Evolutionary conservation across 2,329 filamentous ascomycete genomes (phyloP), one percentile per base, ranked within the genome.

Genomic region (Botrytis pseudocinerea): DNA sequence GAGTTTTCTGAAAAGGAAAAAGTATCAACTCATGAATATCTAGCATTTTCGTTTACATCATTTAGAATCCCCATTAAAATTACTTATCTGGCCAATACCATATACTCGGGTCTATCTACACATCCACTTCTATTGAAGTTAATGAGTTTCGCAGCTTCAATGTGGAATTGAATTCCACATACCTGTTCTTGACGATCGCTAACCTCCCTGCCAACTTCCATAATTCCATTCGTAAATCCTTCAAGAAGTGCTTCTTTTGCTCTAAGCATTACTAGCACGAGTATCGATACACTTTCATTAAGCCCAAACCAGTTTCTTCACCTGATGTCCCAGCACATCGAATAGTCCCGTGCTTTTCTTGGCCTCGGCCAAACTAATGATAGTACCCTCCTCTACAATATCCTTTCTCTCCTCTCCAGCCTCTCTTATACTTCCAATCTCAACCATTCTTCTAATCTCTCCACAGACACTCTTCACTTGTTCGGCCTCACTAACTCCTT

Each of bases 291-390:
- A 28, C 25, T 35, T 35, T 16, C 22, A 57, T 74, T 69, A 80
- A n/a, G 80, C 80, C 96, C 96, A 98, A 20, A 99, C 94, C 81
- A 98, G 83, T 85, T 93, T 97, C 88, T 97, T 98, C 78, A 98
- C 87, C 74, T 92, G 92, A 84, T 98, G 94, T 2, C 94, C 93
- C 79, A 97, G 83, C 81, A 95, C 91, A 82, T 98, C 95, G 70
- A 98, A 82, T 78, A 97, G 86, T 0, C 94, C 93, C 0, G 95
- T 98, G 74, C 91, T 94, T 84, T 89, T 92, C 86, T 89, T 95
- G 73, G 96, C 96, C 80, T 98, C 94, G 2, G 89, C 90, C 70
- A 97, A 82, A 38, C 91, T 93, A 70, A 99, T 93, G 69, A 99
- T 93, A 78, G 95, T 92, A 0, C 84, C 86, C 75, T 83, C 85